Percentiles rank a stretch among this genome's conserved stretches.
Conservation (phyloP, 352 stramenopile species). For the Globisporangium acanthophoron region DNA sequence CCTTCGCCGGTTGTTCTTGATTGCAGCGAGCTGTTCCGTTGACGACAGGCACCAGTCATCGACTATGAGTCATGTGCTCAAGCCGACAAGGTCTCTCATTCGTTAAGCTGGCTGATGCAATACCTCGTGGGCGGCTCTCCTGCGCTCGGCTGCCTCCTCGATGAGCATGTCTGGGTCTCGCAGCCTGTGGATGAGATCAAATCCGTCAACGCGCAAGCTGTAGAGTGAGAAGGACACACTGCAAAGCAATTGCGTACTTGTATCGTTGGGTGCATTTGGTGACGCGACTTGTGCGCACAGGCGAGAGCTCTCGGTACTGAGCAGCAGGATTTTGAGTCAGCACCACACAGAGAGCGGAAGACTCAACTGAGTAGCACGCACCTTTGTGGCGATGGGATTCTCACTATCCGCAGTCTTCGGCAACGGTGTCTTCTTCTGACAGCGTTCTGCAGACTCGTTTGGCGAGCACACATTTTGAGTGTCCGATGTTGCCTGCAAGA, state of each 20-base stretch:
- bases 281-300: conserved; percentile 1
- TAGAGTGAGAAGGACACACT: not conserved
- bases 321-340: not conserved
- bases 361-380: not conserved
- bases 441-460: too few species aligned
- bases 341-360: not conserved
- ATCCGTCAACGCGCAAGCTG: not conserved
- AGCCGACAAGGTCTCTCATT: not conserved
- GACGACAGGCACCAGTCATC: not conserved
- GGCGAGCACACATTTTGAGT: not conserved
- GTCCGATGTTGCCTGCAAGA: not conserved
- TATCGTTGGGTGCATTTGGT: conserved; percentile 3
- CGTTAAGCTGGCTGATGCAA: not conserved
- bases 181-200: conserved; percentile 13
- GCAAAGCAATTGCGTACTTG: conserved; percentile 4
- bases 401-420: not conserved
- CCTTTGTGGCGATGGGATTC: not conserved
- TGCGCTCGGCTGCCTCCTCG: conserved; percentile 20
- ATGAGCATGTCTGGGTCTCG: conserved; percentile 23
- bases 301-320: conserved; percentile 3
- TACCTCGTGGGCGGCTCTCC: conserved; percentile 23
- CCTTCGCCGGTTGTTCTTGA: conserved; percentile 3
- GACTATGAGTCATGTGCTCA: not conserved
- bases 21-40: conserved; percentile 1
- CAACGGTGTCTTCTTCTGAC: not conserved